Evolutionary conservation across 1,139 yeast genomes (phyloP), one percentile per base, ranked within the genome.

Genomic region (Zygosaccharomyces pseudobailii): DNA sequence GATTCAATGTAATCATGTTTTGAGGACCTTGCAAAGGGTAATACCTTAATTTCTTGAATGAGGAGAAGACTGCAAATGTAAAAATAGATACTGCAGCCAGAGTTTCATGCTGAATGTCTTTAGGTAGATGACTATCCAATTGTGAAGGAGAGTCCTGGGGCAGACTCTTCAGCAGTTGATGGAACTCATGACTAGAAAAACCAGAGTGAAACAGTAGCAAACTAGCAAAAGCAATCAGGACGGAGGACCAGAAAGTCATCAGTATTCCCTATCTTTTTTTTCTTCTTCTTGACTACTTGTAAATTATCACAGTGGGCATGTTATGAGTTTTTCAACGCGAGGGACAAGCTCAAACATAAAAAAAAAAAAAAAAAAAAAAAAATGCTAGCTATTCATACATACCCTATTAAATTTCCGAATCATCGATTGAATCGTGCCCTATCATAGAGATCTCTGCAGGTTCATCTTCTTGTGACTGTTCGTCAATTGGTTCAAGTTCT

Each of bases 121-220:
- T 31, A 13, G 69, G 69, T 35, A 64, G 36, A n/a, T 33, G 39
- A 4, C 36, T 33, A 20, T 19, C 42, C 17, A 10, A 40, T 34
- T 23, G 42, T 38, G 42, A 38, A 36, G 32, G 35, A 32, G 32
- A 34, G 22, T 34, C 40, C 13, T 20, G 45, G 8, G 36, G 45
- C 31, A 31, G 49, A 41, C 31, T 51, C 45, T 62, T 62, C 19
- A 53, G 28, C 13, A 62, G 39, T 39, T 57, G 63, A 41, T 62
- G 58, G 42, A 60, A 66, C 47, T 65, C 68, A 45, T 61, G 63
- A 27, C 67, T 62, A 5, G 68, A 63, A 40, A 59, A 63, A 1
- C 62, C 68, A 5, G 68, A 53, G 48, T 66, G 69, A 4, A 62
- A 30, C 10, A 66, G 43, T 31, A 58, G 63, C 21, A 61, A 20